These are phyloP conservation scores for Kazachstania viticola DNA, from an alignment of 805 yeast species.

Conservation along the genomic window DNA sequence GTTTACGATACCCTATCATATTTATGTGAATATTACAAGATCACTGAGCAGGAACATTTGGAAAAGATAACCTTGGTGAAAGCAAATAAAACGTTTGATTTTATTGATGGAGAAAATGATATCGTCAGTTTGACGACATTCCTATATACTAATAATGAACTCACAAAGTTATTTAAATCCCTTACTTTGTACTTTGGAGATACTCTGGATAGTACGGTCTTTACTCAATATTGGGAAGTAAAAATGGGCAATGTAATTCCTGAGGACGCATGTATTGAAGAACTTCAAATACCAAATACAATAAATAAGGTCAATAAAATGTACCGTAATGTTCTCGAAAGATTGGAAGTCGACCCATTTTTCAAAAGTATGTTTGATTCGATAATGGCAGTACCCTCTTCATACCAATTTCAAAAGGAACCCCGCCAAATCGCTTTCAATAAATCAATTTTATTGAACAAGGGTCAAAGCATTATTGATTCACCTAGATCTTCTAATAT, in stretches of 20 bases:
- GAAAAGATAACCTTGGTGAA: conserved; percentile 6
- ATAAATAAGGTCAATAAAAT: conserved; percentile 24
- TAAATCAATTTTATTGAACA: too few relatives aligned
- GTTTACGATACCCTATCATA: conserved; percentile 12
- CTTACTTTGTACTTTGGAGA: conserved; percentile 12
- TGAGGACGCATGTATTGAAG: conserved; percentile 6
- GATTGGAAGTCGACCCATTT: conserved; percentile 35
- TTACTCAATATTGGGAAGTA: conserved; percentile 16
- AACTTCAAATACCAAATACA: conserved; percentile 15
- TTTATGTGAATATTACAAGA: conserved; percentile 12
- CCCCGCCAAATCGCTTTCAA: background rate
- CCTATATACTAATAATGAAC: conserved; percentile 13
- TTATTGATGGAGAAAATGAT: conserved; percentile 18
- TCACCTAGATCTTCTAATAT: conserved; percentile 25
- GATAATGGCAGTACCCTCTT: conserved; percentile 33
- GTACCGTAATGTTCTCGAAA: conserved; percentile 23
- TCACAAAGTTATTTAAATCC: conserved; percentile 11
- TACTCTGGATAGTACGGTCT: conserved; percentile 4
- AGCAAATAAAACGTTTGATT: conserved; percentile 14
- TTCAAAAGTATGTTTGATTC: conserved; percentile 40
- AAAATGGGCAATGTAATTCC: conserved; percentile 11
- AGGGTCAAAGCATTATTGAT: background rate
- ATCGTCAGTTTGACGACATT: conserved; percentile 14
- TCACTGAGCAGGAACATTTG: conserved; percentile 11
- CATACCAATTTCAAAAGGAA: background rate